A percentile compares a stretch with the other conserved stretches of the same genome.
phyloP scores from a whole-genome alignment of 169 alveolate genomes.

The Eimeria maxima region DNA sequence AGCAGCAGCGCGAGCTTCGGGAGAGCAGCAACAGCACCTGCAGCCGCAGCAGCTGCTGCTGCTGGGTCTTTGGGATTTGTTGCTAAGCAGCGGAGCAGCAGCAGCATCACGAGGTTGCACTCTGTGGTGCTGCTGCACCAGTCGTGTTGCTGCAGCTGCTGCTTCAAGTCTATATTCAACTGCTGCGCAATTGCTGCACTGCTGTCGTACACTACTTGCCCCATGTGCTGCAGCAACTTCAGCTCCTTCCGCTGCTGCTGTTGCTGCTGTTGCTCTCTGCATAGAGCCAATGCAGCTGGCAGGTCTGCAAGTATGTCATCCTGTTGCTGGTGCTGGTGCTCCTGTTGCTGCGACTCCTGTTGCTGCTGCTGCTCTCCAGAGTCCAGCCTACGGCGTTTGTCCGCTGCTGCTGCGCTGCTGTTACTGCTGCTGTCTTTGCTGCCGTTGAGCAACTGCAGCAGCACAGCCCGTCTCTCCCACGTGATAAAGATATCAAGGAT shows the following conservation, averaged over 20 bases:
- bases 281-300: constrained; percentile 47
- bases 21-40: constrained; percentile 64
- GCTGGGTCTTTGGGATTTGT: constrained; percentile 20
- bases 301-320: background rate
- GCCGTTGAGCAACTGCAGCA: constrained; percentile 59
- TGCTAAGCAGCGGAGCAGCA: constrained; percentile 56
- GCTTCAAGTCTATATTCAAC: constrained; percentile 12
- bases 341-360: background rate
- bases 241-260: constrained; percentile 23
- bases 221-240: constrained; percentile 54
- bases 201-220: background rate
- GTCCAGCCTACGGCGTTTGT: background rate
- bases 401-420: constrained; percentile 31
- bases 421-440: background rate
- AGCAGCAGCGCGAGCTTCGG: constrained; percentile 72
- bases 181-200: constrained; percentile 62
- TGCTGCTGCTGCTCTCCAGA: background rate
- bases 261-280: constrained; percentile 44
- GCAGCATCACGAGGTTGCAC: constrained; percentile 35
- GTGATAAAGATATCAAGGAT: constrained; percentile 40
- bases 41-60: constrained; percentile 59
- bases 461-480: constrained; percentile 69
- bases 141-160: constrained; percentile 63
- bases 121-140: constrained; percentile 42
- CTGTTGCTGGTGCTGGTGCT: constrained; percentile 35